Percentiles rank a stretch among this genome's conserved stretches.
Evolutionary conservation across 805 yeast species (phyloP).

Genomic region (Brettanomyces sp.): DNA sequence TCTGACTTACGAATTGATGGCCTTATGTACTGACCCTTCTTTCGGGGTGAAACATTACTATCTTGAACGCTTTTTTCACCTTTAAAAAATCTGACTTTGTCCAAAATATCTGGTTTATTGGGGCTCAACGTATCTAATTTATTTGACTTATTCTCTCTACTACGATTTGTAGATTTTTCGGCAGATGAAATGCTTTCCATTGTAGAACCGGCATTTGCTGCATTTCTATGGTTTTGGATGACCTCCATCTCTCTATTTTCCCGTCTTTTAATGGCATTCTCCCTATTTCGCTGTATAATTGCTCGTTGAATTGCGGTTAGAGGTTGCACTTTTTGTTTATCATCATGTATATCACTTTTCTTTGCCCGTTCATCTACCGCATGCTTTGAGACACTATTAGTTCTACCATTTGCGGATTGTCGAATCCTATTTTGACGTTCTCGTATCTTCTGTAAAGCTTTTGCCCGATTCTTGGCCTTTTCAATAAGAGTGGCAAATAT

Average conservation of each 20-base stretch:
- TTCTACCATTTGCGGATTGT: not conserved
- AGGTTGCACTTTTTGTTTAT: not conserved
- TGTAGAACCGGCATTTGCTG: constrained; percentile 5
- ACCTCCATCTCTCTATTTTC: constrained; percentile 6
- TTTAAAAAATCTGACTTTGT: constrained; percentile 4
- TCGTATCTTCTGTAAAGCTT: constrained; percentile 51
- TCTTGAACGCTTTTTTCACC: not conserved
- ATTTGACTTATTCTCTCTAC: too few species aligned
- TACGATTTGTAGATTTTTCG: too few species aligned
- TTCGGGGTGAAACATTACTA: constrained; percentile 2
- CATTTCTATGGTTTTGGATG: constrained; percentile 13
- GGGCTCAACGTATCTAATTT: too few species aligned
- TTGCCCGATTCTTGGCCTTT: constrained; percentile 55
- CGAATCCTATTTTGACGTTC: constrained; percentile 26
- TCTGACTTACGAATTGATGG: constrained; percentile 52
- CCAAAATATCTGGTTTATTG: not conserved
- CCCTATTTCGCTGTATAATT: constrained; percentile 43
- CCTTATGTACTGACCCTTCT: constrained; percentile 15
- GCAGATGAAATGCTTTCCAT: too few species aligned
- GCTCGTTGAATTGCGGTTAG: constrained; percentile 39
- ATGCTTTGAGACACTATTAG: not conserved
- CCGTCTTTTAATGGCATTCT: constrained; percentile 37
- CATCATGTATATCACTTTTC: not conserved
- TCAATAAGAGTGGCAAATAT: not conserved
- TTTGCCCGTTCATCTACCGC: not conserved